Base-by-base conservation (phyloP, 305 asterid genomes). In the Fraxinus nigra region DNA sequence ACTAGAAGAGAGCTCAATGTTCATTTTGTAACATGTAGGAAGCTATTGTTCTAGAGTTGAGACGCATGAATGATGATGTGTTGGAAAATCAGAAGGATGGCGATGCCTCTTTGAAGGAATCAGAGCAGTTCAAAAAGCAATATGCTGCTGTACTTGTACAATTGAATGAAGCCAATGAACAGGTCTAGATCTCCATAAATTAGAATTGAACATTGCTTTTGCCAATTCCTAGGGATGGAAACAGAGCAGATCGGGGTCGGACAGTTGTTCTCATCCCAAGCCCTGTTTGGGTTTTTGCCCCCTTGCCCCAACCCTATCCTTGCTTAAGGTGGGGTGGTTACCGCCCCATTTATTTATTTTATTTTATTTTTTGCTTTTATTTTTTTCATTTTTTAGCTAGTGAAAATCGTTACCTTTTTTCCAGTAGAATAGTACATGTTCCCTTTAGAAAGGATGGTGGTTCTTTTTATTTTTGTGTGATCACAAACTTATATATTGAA, bases 31-130 rank as follows among this genome's bases (percentile, higher is more conserved):
- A 80, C n/a, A 22, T 87, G 77, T 83, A 96, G 99, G 99, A 94
- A 82, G 98, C 97, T 46, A 78, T 94, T 84, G 92, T 96, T 90
- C 83, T 76, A 20, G 98, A 96, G 90, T 88, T 94, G 83, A 92
- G 92, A 90, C 90, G 76, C 51, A 84, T 94, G 97, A 94, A 96
- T 69, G 92, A 94, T 63, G 98, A 93, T 56, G 92, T 88, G 22
- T 74, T 86, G 63, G 92, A 89, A 90, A 87, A 82, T 86, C 90
- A 91, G 80, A 89, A 82, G 82, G 85, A 82, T 10, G 88, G 85
- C 5, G 87, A 85, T 76, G 76, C 87, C 16, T 38, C 72, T 63
- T 22, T 38, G 78, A 77, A 77, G 16, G 80, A 76, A 33, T 82
- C 92, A 1, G 88, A 88, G 76, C 77, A 86, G 20, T 89, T 85